Evolutionary conservation across 768 basidiomycete genomes (phyloP), one percentile per base, ranked within the genome.

Genomic region (Phallus indusiatus): DNA sequence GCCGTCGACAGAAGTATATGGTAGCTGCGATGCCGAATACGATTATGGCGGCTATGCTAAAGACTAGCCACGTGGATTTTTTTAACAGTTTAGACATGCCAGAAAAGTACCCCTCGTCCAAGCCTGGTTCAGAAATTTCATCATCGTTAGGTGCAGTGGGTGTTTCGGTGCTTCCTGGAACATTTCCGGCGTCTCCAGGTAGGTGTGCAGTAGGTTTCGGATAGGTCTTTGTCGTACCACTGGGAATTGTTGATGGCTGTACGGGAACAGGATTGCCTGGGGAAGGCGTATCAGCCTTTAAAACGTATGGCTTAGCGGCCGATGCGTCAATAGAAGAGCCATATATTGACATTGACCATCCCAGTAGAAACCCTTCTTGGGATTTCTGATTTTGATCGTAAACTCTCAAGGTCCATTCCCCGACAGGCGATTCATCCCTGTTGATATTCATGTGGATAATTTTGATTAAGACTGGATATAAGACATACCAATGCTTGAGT

Each of bases 331-430:
- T 79, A 22, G 84, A 76, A 34, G 88, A 85, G 18, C 96, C 96
- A 91, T 92, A 99, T 46, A 99, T 79, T 60, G 86, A 82, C 75
- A 97, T 84, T 56, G 84, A 85, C 95, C 94, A 99, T 17, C 90
- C 89, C 37, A 92, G 76, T 76, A 99, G 93, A 34, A 67, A 67
- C 24, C 83, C 83, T 11, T 79, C 83, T 61, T 80, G 75, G 0
- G 70, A 68, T 37, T 72, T 66, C 11, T 76, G 71, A n/a, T 81
- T 84, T 65, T 87, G 85, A 67, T 99, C 96, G 33, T 82, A 84
- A 16, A 99, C 92, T 47, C 71, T 82, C 60, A 99, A 81, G 0
- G 82, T 91, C 96, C 96, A 99, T 18, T 83, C 79, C 17, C 96
- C 96, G 28, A 90, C 69, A 0, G 94, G 89, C 70, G 90, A 77